Evolutionary conservation across 1,139 yeast genomes (phyloP), one percentile per base, ranked within the genome.

Genomic region (Hemisphaericaspora xylanilytica): DNA sequence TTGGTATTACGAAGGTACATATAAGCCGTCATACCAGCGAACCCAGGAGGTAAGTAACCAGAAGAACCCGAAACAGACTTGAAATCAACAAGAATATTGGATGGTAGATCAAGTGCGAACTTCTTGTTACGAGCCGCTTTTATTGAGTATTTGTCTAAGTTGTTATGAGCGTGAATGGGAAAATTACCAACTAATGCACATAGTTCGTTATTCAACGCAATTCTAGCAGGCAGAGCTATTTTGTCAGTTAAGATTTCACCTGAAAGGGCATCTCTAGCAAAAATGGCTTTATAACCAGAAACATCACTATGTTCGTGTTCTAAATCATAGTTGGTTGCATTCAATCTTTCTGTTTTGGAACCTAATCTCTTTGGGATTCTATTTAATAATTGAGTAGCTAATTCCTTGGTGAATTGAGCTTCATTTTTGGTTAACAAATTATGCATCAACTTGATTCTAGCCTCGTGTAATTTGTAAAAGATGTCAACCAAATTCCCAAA

Each of bases 81-180:
- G 60, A 87, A 84, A 58, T 86, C 95, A 33, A 86, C 89, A 57
- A 87, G 64, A 45, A 88, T 77, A 57, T 86, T 92, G 2, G 89
- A 81, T 17, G 90, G 90, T 4, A 78, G 72, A 5, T 73, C 77
- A 32, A 70, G 70, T 37, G 61, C 59, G 48, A 79, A 76, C 41
- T 70, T 71, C 37, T 64, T 61, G 49, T 73, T 71, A 28, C 67
- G 63, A 13, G 65, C 61, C 2, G 85, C 80, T 12, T 58, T 59
- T 45, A 76, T 64, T 3, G 64, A 54, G 59, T 49, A 58, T 50
- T 68, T 53, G 49, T 51, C 40, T 47, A 59, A 42, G 44, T 63
- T 50, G 46, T 57, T 39, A 61, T 67, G 67, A 42, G 65, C 58
- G 48, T 73, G 70, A 33, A 76, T 72, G 5, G 95, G 92, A 58